Percentiles rank a stretch among this genome's conserved stretches.
phyloP scores from a whole-genome alignment of 139 green algal genomes.

The Chlamydomonas schloesseri region DNA sequence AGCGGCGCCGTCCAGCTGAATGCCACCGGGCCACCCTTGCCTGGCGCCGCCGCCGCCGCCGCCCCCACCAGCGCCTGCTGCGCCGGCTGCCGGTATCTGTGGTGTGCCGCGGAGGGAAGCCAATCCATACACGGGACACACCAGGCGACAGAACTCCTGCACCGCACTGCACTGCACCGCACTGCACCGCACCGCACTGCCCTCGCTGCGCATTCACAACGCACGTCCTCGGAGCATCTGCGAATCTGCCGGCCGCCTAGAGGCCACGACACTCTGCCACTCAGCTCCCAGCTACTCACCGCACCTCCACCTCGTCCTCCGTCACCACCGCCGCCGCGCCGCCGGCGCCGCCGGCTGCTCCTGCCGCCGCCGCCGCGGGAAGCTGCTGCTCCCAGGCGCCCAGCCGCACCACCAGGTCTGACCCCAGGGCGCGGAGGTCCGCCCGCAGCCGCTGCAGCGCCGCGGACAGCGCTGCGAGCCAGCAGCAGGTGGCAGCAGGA shows the following conservation, averaged over 20 bases:
- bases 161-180: no score
- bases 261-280: no score
- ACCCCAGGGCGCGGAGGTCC: slow-evolving; percentile 59
- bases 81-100: not conserved
- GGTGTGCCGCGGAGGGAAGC: no score
- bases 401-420: slow-evolving; percentile 66
- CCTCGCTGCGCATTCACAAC: no score
- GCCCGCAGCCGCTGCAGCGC: slow-evolving; percentile 60
- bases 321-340: slow-evolving; percentile 55
- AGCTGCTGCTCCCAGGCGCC: slow-evolving; percentile 62
- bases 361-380: slow-evolving; percentile 15
- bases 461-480: slow-evolving; percentile 51
- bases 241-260: no score
- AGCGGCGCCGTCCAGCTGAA: slow-evolving; percentile 14
- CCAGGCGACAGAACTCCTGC: no score
- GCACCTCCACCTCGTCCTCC: slow-evolving; percentile 77
- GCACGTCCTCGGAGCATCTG: no score
- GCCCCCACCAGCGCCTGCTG: not conserved
- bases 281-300: slow-evolving; percentile 7
- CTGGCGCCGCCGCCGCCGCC: not conserved
- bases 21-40: not conserved
- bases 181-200: no score
- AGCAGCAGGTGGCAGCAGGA: no score
- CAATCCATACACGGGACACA: no score
- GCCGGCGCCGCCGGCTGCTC: not conserved